These are phyloP conservation scores for Paragyromitra xinjiangensis DNA, from an alignment of 495 filamentous ascomycete species.

Conservation along the genomic window DNA sequence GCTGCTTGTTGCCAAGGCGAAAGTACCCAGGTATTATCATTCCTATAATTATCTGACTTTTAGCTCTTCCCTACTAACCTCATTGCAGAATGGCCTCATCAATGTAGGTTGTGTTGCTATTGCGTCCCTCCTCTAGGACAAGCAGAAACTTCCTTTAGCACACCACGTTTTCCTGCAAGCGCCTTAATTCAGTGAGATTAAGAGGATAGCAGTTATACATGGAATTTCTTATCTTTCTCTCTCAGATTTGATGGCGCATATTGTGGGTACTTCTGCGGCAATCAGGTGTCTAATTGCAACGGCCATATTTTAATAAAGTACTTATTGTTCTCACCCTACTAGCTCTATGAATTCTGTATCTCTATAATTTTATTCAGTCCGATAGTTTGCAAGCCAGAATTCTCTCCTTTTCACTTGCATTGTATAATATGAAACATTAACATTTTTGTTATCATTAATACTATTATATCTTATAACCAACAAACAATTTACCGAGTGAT, in stretches of 20 bases:
- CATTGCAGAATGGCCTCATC: slow-evolving; percentile 20
- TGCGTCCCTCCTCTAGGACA: neutral
- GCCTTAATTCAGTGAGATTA: neutral
- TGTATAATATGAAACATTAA: too few species aligned
- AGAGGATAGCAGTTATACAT: neutral
- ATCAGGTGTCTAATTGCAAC: neutral
- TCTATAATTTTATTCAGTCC: neutral
- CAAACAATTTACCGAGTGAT: neutral
- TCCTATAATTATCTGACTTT: too few species aligned
- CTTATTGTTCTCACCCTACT: neutral
- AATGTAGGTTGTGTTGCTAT: slow-evolving; percentile 25
- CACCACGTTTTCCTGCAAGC: neutral
- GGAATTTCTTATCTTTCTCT: neutral
- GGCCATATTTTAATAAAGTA: neutral
- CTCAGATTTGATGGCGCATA: neutral
- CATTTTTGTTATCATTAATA: too few species aligned
- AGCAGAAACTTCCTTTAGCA: neutral
- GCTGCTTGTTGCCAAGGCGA: slow-evolving; percentile 35
- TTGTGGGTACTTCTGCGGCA: neutral
- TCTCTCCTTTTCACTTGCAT: neutral
- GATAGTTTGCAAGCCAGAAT: neutral
- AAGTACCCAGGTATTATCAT: slow-evolving; percentile 2
- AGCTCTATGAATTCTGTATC: neutral
- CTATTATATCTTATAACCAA: neutral
- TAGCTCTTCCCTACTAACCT: neutral